phyloP scores from a whole-genome alignment of 2,329 filamentous ascomycete genomes.

The Xylariaceae sp. region DNA sequence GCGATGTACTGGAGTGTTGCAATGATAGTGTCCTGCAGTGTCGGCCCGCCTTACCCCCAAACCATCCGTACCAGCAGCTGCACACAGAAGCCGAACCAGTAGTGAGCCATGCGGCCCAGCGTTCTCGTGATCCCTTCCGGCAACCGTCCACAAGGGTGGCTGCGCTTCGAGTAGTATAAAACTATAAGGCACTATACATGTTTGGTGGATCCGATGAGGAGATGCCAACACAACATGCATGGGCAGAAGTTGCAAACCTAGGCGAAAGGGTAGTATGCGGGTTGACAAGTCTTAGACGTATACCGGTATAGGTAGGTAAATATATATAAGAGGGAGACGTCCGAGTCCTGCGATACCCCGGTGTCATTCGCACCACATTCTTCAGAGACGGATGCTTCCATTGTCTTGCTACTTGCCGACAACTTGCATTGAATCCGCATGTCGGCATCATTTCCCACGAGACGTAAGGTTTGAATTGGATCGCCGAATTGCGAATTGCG shows the following conservation, averaged over 20 bases:
- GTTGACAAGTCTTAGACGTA: constrained; percentile 12
- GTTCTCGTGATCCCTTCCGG: constrained; percentile 13
- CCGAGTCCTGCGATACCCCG: constrained; percentile 9
- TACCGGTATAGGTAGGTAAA: constrained; percentile 9
- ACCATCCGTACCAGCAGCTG: constrained; percentile 5
- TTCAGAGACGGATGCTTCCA: background rate
- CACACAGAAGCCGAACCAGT: constrained; percentile 12
- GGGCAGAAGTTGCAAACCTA: constrained; percentile 29
- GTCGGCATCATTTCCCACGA: constrained; percentile 9
- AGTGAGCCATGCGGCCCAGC: constrained; percentile 5
- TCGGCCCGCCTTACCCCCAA: constrained; percentile 17
- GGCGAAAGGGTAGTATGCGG: constrained; percentile 36
- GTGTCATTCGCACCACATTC: constrained; percentile 7
- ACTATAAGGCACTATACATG: constrained; percentile 28
- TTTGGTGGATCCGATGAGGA: constrained; percentile 33
- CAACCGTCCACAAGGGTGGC: constrained; percentile 15
- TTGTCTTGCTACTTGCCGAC: background rate
- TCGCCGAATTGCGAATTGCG: constrained; percentile 23
- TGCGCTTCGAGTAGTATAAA: constrained; percentile 19
- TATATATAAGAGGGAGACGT: constrained; percentile 27
- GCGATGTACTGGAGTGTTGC: constrained; percentile 3
- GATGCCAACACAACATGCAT: constrained; percentile 36
- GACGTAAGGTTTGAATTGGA: constrained; percentile 15
- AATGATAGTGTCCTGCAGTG: constrained; percentile 15
- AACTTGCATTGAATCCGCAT: background rate